Evolutionary conservation across 139 green algal genomes (phyloP).

Genomic region (Closterium sp.): DNA sequence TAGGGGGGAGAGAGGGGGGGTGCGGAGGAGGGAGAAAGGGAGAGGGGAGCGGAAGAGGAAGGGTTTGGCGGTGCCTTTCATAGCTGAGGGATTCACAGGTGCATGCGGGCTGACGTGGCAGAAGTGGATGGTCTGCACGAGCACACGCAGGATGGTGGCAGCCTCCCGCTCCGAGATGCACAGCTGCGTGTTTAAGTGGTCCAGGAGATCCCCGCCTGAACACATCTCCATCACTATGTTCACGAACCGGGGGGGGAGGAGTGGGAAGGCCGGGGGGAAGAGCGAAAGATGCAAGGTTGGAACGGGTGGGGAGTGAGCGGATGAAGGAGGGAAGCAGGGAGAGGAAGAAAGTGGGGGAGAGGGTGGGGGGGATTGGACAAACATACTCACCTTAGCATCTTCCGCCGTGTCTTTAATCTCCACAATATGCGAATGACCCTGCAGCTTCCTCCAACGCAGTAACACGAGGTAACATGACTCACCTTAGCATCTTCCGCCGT

Average conservation of each 20-base stretch:
- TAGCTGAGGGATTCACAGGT: too few species aligned
- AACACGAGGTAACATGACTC: not conserved
- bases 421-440: not conserved
- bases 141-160: conserved; percentile 74
- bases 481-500: not conserved
- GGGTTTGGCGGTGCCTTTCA: too few species aligned
- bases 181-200: conserved; percentile 80
- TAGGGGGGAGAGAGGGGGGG: too few species aligned
- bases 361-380: not conserved
- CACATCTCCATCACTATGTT: conserved; percentile 20
- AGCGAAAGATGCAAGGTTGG: too few species aligned
- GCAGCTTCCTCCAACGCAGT: not conserved
- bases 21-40: too few species aligned
- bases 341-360: not conserved
- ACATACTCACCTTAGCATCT: not conserved
- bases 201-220: conserved; percentile 90
- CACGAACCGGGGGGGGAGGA: not conserved
- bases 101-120: conserved; percentile 71
- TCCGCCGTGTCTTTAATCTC: not conserved
- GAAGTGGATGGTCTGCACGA: conserved; percentile 84
- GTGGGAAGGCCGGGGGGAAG: too few species aligned
- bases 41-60: too few species aligned
- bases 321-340: too few species aligned
- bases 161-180: conserved; percentile 85
- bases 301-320: too few species aligned